Base-by-base conservation (phyloP, 805 yeast genomes). In the Candida sonorensis region DNA sequence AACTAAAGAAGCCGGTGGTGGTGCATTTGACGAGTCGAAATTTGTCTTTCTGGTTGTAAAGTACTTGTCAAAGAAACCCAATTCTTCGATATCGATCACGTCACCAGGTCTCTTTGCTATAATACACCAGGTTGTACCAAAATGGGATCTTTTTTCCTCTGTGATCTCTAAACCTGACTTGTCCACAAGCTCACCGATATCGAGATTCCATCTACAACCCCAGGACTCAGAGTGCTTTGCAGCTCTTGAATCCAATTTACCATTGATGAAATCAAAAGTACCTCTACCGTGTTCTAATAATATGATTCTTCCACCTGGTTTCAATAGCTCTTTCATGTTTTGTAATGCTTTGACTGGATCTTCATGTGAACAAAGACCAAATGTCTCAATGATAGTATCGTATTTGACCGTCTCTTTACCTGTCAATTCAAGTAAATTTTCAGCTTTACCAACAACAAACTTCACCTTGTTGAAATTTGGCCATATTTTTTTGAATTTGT, bases 171-270 rank as follows among this genome's bases (percentile, higher is more conserved):
- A 64, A 0, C 94, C 95, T 6, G 94, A 78, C 37, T 76, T 77
- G 51, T 82, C 88, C 17, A 92, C 69, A 25, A 92, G 66, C 46
- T 81, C 94, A 16, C 88, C 94, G 44, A 92, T 84, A 52, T 92
- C 97, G 41, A 92, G 63, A 53, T 92, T 92, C 97, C 97, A 92
- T 51, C 97, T 67, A 58, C 98, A 92, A 1, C 96, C 98, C 97
- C 97, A 92, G 3, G 80, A 76, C 37, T 81, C 74, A 61, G 88
- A 73, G 58, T 96, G 79, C 45, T 75, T 73, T 40, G 76, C 87
- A 4, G 96, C 88, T 41, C 92, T 68, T 38, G 75, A 73, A 55
- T 92, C 97, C 55, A 92, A 64, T 35, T 81, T 75, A 18, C 75
- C 70, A 58, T 92, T 92, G 44, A 92, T 72, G 32, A 79, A 74